These are phyloP conservation scores for Nakazawaea pomicola DNA, from an alignment of 805 yeast species.

Conservation along the genomic window DNA sequence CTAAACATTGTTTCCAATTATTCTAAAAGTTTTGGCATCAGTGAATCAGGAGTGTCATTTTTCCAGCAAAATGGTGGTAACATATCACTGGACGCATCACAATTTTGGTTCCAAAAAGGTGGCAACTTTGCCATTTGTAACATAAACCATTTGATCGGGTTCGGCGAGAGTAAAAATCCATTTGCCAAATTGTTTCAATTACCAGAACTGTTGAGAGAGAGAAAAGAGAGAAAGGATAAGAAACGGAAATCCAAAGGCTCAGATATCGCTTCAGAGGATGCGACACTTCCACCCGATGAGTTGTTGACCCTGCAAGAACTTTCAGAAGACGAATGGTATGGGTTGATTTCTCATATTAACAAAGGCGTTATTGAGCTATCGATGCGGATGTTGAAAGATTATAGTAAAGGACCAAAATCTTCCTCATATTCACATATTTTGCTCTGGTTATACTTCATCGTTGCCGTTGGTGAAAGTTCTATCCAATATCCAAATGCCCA, in stretches of 20 bases:
- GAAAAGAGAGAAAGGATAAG: conserved; percentile 67
- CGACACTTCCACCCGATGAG: conserved; percentile 15
- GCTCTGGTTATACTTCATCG: conserved; percentile 71
- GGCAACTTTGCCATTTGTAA: conserved; percentile 74
- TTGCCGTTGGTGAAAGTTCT: conserved; percentile 56
- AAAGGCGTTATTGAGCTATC: conserved; percentile 63
- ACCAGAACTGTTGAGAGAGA: conserved; percentile 65
- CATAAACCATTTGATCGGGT: conserved; percentile 68
- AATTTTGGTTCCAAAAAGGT: conserved; percentile 74
- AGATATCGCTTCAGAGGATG: conserved; percentile 22
- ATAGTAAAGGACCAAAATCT: conserved; percentile 65
- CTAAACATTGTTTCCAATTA: conserved; percentile 58
- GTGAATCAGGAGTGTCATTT: conserved; percentile 57
- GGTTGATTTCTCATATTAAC: conserved; percentile 49
- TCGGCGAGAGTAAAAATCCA: conserved; percentile 72
- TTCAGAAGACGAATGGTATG: conserved; percentile 46
- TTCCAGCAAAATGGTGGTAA: conserved; percentile 45
- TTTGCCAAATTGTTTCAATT: conserved; percentile 70
- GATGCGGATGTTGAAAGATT: conserved; percentile 62
- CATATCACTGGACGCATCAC: conserved; percentile 41
- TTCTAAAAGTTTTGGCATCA: conserved; percentile 64
- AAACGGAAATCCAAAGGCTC: conserved; percentile 37
- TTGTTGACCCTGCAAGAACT: conserved; percentile 25
- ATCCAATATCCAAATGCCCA: conserved; percentile 39
- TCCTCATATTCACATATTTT: conserved; percentile 69